Conservation (phyloP, 345 rosid species). For the Citrus unshiu region DNA sequence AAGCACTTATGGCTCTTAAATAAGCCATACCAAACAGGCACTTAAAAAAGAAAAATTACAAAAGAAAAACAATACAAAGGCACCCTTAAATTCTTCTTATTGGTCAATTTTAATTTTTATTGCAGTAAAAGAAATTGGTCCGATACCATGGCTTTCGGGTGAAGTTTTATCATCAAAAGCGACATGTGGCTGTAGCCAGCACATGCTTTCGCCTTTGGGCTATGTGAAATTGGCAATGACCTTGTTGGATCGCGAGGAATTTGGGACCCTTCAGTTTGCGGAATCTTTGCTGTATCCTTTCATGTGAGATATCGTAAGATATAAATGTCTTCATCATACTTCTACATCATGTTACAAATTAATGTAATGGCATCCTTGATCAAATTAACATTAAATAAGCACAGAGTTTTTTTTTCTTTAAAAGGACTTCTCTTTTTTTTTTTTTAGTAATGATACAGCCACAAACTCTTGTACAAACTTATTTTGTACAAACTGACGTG, state of each 20-base stretch:
- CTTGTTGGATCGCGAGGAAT: not conserved
- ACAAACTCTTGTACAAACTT: too few relatives aligned
- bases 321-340: not conserved
- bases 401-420: too few relatives aligned
- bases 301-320: not conserved
- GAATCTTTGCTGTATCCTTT: not conserved
- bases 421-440: too few relatives aligned
- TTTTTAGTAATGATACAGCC: too few relatives aligned
- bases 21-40: too few relatives aligned
- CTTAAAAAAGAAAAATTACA: too few relatives aligned
- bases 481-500: too few relatives aligned
- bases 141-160: not conserved
- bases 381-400: too few relatives aligned
- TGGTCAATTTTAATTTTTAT: not conserved
- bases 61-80: too few relatives aligned
- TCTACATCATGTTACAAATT: not conserved
- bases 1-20: too few relatives aligned
- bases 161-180: not conserved
- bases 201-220: too few relatives aligned
- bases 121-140: not conserved
- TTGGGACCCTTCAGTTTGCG: not conserved
- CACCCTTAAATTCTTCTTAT: not conserved
- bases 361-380: not conserved
- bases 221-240: not conserved
- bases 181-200: not conserved